Base-by-base conservation (phyloP, 352 stramenopile genomes). In the Sclerospora graminicola region DNA sequence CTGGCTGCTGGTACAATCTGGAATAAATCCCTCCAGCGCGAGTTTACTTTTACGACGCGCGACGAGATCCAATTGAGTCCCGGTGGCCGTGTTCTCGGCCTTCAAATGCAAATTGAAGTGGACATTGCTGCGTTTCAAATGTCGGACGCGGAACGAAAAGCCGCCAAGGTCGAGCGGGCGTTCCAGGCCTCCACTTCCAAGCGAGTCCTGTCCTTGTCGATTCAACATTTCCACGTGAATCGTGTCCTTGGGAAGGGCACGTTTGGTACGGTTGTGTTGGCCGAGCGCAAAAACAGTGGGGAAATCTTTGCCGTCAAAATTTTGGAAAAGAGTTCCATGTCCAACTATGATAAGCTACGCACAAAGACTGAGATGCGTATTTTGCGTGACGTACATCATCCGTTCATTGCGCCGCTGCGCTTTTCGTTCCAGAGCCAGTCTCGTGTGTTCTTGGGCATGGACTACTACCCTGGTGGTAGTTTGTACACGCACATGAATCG, bases 221-320 rank as follows among this genome's bases (percentile, higher is more conserved):
- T 96, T 50, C 83, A 96, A 50, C 88, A 98, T 60, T 98, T 98
- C 59, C 76, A 96, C 31, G 82, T 98, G 23, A 88, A 97, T 29
- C 90, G 93, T 43, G 87, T 97, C 16, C 63, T 98, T 8, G 92
- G 92, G 15, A 97, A 97, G 55, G 92, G 92, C 20, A 93, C 86
- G 23, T 98, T 98, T 41, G 92, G 92, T 13, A 98, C 96, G 10
- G 92, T 91, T 9, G 79, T 91, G 29, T 52, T 91, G 14, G 74
- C 79, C 0, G 79, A 87, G 42, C 74, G 79, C 19, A 89, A 89
- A 58, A 91, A 82, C 36, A 88, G 73, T 9, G 78, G 82, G 26
- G 72, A 91, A 34, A 76, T 96, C 35, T 96, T 94, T 46, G 87
- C 87, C 2, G 83, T 96, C 51, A 96, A 96, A 57, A 91, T 96